Evolutionary conservation across 2,329 filamentous ascomycete species (phyloP).

Genomic region (Penicillium sp.): DNA sequence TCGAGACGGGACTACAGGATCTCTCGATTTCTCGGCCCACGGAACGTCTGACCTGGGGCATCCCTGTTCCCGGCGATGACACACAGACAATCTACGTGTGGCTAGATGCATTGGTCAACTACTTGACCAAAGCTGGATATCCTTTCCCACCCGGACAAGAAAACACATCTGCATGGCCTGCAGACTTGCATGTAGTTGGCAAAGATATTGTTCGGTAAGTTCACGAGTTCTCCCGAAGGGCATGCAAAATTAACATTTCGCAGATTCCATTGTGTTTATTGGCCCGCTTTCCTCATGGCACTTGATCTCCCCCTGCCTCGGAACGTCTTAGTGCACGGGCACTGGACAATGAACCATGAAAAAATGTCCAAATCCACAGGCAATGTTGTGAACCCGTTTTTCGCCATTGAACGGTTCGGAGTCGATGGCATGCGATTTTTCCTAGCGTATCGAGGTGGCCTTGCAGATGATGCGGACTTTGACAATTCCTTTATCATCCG

Average conservation of each 20-base stretch:
- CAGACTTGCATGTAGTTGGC: constrained; percentile 86
- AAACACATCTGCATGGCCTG: constrained; percentile 72
- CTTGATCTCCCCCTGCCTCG: constrained; percentile 74
- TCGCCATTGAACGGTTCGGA: constrained; percentile 84
- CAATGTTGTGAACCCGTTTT: constrained; percentile 92
- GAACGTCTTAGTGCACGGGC: constrained; percentile 80
- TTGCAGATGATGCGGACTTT: constrained; percentile 78
- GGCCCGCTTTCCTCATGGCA: constrained; percentile 93
- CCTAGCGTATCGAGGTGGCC: constrained; percentile 74
- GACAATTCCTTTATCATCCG: constrained; percentile 72
- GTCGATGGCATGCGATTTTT: constrained; percentile 88
- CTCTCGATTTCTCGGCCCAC: constrained; percentile 83
- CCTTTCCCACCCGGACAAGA: constrained; percentile 66
- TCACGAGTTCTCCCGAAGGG: not conserved
- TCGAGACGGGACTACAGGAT: constrained; percentile 75
- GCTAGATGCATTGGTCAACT: constrained; percentile 95
- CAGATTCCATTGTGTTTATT: constrained; percentile 92
- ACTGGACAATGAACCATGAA: constrained; percentile 86
- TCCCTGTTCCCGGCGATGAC: constrained; percentile 78
- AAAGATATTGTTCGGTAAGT: constrained; percentile 82
- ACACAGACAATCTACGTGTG: constrained; percentile 96
- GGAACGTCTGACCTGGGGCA: constrained; percentile 79
- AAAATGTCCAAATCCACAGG: constrained; percentile 98
- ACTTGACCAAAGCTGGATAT: constrained; percentile 83
- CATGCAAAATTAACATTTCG: constrained; percentile 15